Base-by-base conservation (phyloP, 2,329 filamentous ascomycete species). In the Furcasterigmium furcatum region DNA sequence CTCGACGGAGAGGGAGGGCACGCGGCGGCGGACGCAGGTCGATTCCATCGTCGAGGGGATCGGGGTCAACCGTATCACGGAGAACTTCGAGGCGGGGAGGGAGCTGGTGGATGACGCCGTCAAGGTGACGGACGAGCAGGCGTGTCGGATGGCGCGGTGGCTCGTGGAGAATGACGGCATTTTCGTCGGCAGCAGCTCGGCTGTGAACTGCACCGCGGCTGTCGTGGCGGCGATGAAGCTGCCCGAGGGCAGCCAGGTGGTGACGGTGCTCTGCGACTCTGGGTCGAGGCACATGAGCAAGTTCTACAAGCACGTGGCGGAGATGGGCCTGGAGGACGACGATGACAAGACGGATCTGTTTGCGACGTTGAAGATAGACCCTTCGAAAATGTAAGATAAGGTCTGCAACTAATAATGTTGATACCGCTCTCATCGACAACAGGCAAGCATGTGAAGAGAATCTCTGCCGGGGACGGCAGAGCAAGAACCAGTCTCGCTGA, bases 11-110 rank as follows among this genome's bases (percentile, higher is more conserved):
- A 81, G 79, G 52, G 94, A 99, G 73, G 94, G 94, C 4, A 97
- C 92, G 12, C 77, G 94, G 13, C 79, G 95, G 41, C 77, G 94
- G 48, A 84, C 88, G 57, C 95, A 99, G 67, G 90, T 99, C 43
- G 95, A 99, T 70, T 91, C 87, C 5, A 89, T 99, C 52, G 90
- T 99, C 22, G 95, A 99, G 68, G 94, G 94, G 2, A 89, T 99
- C 52, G 94, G 94, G 2, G 88, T 97, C 65, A 99, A 96, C 62
- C 84, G 94, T 3, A 77, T 96, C n/a, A 99, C 94, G 1, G 80
- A 83, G 44, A 99, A 97, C 64, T 94, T 99, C 53, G 88, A 96
- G 62, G 85, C 84, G 22, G 94, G 92, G 0, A 77, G 89, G 53
- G 85, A 92, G 58, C 68, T 96, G 45, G 81, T 99, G 44, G 90